These are phyloP conservation scores for Tricholoma saponaceum DNA, from an alignment of 768 basidiomycete species.

Conservation along the genomic window DNA sequence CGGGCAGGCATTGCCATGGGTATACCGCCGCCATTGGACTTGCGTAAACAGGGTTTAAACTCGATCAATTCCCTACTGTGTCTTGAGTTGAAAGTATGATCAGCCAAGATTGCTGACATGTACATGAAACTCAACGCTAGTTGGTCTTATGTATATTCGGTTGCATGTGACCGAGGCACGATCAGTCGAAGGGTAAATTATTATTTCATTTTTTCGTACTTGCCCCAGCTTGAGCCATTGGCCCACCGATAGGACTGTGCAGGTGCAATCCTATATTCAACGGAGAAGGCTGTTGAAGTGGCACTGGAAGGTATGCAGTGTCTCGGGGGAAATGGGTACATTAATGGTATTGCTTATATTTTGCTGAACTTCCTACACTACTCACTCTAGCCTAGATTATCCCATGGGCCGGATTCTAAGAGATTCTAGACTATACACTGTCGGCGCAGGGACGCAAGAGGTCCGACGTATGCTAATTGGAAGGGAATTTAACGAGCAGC, in stretches of 20 bases:
- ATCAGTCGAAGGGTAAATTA: conserved; percentile 72
- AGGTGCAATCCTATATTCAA: conserved; percentile 90
- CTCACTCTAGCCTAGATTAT: conserved; percentile 55
- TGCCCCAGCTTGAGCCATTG: background rate
- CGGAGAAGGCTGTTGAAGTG: conserved; percentile 89
- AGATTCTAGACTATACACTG: conserved; percentile 85
- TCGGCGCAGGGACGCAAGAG: conserved; percentile 97
- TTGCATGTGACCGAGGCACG: conserved; percentile 81
- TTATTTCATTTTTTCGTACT: background rate
- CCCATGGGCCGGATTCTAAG: conserved; percentile 84
- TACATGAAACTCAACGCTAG: conserved; percentile 90
- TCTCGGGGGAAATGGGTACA: conserved; percentile 93
- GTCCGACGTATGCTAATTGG: conserved; percentile 93
- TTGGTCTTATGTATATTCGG: conserved; percentile 89
- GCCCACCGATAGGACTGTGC: conserved; percentile 73
- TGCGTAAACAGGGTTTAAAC: too few species aligned
- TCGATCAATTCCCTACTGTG: conserved; percentile 6
- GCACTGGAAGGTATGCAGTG: conserved; percentile 91
- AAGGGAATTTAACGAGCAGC: conserved; percentile 82
- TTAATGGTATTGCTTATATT: conserved; percentile 59
- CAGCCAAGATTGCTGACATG: conserved; percentile 88
- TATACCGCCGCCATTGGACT: too few species aligned
- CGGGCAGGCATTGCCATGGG: too few species aligned
- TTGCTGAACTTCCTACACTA: background rate
- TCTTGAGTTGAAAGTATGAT: conserved; percentile 9